Percentiles rank a stretch among this genome's conserved stretches.
phyloP scores from a whole-genome alignment of 805 yeast species.

The Nakazawaea peltata region DNA sequence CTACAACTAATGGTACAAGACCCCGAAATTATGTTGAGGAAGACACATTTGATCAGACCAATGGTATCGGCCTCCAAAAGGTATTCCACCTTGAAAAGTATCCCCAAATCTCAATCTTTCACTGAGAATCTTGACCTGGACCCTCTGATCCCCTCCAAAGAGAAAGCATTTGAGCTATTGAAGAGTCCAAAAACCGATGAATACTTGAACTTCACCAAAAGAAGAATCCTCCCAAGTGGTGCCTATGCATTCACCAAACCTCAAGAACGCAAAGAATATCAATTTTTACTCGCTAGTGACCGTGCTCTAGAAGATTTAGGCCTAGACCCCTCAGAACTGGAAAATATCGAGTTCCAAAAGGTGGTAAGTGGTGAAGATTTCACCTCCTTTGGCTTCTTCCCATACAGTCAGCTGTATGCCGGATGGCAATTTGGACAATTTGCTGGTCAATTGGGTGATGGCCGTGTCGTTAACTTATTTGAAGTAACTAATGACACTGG shows the following conservation, averaged over 20 bases:
- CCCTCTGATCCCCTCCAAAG: conserved; percentile 19
- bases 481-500: conserved; percentile 46
- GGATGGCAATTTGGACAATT: conserved; percentile 95
- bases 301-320: conserved; percentile 58
- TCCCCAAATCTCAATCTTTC: conserved; percentile 21
- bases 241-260: conserved; percentile 73
- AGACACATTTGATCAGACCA: too few relatives aligned
- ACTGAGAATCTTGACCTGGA: conserved; percentile 21
- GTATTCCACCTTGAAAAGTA: conserved; percentile 14
- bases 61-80: too few relatives aligned
- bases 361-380: conserved; percentile 50
- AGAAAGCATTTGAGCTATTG: conserved; percentile 13
- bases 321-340: conserved; percentile 28
- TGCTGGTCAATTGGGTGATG: conserved; percentile 98
- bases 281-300: conserved; percentile 49
- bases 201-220: conserved; percentile 33
- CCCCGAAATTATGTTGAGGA: too few relatives aligned
- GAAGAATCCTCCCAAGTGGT: conserved; percentile 50
- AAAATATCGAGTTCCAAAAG: conserved; percentile 38
- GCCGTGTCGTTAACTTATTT: conserved; percentile 79
- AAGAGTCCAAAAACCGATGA: conserved; percentile 19
- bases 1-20: too few relatives aligned
- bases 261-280: conserved; percentile 42
- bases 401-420: conserved; percentile 88
- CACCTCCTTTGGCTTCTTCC: conserved; percentile 38